Base-by-base conservation (phyloP, 192 early-diverging fungal genomes). In the Linnemannia hyalina region DNA sequence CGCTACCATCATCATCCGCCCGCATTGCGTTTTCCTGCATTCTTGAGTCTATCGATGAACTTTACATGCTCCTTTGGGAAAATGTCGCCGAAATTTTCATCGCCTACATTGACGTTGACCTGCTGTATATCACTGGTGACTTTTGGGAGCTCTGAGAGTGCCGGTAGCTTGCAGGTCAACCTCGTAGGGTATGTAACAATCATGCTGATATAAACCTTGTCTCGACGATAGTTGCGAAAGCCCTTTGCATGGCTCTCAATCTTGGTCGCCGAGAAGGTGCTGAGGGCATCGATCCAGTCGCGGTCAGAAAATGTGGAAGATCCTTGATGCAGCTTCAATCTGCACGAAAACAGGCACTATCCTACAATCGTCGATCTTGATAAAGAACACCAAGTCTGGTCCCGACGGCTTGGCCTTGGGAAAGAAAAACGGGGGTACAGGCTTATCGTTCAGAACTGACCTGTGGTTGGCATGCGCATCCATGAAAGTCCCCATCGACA, bases 181-280 rank as follows among this genome's bases (percentile, higher is more conserved):
- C 0, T 26, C 32, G 35, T 77, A 4, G 78, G 72, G 57, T 73
- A 80, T 2, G 70, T 71, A 36, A 80, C 71, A 26, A 74, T 57
- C 78, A 80, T 73, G 44, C 78, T 80, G 70, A 79, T 79, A 36
- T 41, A 73, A 49, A 79, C 29, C 36, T 79, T 79, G 49, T 79
- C 54, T 35, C 70, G 77, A 36, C 70, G 73, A 70, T 44, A 72
- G 22, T 71, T 63, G 36, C n/a, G 52, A 52, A 79, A 79, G 15
- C 55, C 70, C 49, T 79, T 55, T 32, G 52, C 77, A 63, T 72
- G 77, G 70, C 44, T 70, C 69, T 79, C 35, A 32, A 79, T 79
- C 35, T 26, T 44, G 8, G 47, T 16, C 6, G 68, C 60, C 23
- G 75, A 76, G 26, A 76, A 42, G 16, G 60, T 68, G n/a, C 0